These are phyloP conservation scores for Auricularia sp. DNA, from an alignment of 768 basidiomycete species.

Conservation along the genomic window DNA sequence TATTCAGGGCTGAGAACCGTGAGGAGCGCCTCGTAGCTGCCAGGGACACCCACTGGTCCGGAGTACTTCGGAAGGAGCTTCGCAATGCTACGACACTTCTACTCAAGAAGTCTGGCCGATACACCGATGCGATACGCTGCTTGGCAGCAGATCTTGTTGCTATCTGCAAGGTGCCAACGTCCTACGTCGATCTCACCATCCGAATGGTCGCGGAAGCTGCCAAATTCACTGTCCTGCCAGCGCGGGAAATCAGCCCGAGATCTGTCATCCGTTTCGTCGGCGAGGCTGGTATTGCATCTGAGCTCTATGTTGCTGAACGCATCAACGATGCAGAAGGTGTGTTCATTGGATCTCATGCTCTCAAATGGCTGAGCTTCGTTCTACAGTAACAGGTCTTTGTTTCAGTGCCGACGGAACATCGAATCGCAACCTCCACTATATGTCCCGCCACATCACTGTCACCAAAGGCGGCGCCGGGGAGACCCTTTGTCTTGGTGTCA, in stretches of 20 bases:
- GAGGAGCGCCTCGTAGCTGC: too few relatives aligned
- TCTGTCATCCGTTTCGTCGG: conserved; percentile 10
- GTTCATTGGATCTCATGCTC: neutral
- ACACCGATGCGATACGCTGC: too few relatives aligned
- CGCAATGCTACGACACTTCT: too few relatives aligned
- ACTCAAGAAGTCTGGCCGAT: too few relatives aligned
- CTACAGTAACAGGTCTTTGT: conserved; percentile 10
- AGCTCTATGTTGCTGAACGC: conserved; percentile 14
- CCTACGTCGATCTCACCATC: neutral
- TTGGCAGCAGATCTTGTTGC: too few relatives aligned
- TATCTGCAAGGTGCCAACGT: too few relatives aligned
- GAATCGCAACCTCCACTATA: conserved; percentile 14
- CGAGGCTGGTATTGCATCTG: conserved; percentile 14
- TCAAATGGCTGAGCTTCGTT: neutral
- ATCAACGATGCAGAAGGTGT: conserved; percentile 8
- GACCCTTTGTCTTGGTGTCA: neutral
- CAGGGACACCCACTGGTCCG: too few relatives aligned
- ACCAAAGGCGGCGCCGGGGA: neutral
- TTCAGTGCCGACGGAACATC: conserved; percentile 21
- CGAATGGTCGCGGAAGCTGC: neutral
- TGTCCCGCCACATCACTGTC: conserved; percentile 13
- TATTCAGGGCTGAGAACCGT: too few relatives aligned
- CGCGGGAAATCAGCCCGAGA: neutral
- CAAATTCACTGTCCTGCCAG: neutral
- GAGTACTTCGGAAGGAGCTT: too few relatives aligned